Evolutionary conservation across 768 basidiomycete genomes (phyloP), one percentile per base, ranked within the genome.

Genomic region (Boletus fagicola): DNA sequence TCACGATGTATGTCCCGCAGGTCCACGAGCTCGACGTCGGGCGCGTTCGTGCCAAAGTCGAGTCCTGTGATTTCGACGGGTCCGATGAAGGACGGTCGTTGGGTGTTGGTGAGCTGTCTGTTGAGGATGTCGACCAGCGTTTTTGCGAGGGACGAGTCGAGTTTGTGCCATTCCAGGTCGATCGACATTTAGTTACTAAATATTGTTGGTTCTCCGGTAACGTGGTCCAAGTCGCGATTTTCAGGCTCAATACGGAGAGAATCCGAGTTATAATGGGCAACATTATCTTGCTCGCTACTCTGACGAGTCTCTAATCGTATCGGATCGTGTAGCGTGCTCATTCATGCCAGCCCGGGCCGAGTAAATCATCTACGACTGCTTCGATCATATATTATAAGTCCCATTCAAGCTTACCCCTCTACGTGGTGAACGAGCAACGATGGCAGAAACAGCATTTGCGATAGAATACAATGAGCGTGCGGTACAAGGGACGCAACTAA

Each of bases 61-160:
- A 98, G 81, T 4, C 87, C 85, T 2, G 86, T 87, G 54, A 98
- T 85, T 57, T 87, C 82, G 57, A 98, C 84, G 15, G 95, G 94
- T 2, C 97, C 97, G 38, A 99, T 90, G 72, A 95, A 98, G 11
- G 93, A 93, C 0, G 96, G 97, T n/a, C 92, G 76, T 33, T 83
- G 74, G 3, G 87, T 83, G 49, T 74, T 80, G 7, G 80, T 68
- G 24, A 99, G 87, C 56, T 92, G 89, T 56, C 77, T 76, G 75
- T 97, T 94, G 66, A 99, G 86, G 47, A 87, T 67, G 39, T 83
- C 79, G 56, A 94, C 81, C 56, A 95, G 80, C 31, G 79, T 80
- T 18, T 77, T 76, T 9, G 93, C 81, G 12, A 97, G 81, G 2
- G 85, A 80, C 22, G 80, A 71, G 74, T 93, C 87, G 60, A 98